Evolutionary conservation across 441 rosid genomes (phyloP), one percentile per base, ranked within the genome.

Genomic region (Cnidoscolus chayamansa): DNA sequence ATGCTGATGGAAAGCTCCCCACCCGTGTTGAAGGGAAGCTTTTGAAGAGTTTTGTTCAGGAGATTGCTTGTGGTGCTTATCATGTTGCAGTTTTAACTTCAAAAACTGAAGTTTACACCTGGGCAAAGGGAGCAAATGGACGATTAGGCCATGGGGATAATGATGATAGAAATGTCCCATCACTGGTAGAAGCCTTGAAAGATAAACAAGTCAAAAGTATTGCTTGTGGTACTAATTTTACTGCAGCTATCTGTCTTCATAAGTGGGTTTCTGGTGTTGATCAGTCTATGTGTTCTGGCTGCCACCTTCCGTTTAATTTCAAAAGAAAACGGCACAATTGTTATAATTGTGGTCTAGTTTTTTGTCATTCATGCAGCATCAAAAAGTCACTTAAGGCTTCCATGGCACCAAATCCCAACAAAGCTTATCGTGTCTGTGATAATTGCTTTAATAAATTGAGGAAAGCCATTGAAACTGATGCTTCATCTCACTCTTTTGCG

Each of bases 91-190:
- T 87, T 77, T 84, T 90, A 82, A 94, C 97, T 77, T 87, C 97
- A 47, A 90, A 84, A 81, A 90, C 94, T n/a, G 97, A 94, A 83
- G 97, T 94, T 71, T 94, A 88, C 78, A 90, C 96, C 13, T 94
- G 99, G 99, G 98, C 98, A 61, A 94, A 92, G 82, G 99, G 98
- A 74, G 89, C 98, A 76, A 94, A 94, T 81, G 99, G 99, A 77
- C 86, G 98, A 76, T 82, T 94, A 61, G 99, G 99, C 71, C 98
- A 92, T 77, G 96, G 98, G 61, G 93, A 94, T 82, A 82, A 82
- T 43, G 94, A 90, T 85, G 99, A 94, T 81, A 84, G 90, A 79
- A 92, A 87, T 78, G 83, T 85, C 65, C 98, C 99, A n/a, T 76
- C 90, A 35, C 54, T 94, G 75, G 92, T 92, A 16, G 99, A 90